Evolutionary conservation across 2,329 filamentous ascomycete species (phyloP).

Genomic region (Beauveria medogensis): DNA sequence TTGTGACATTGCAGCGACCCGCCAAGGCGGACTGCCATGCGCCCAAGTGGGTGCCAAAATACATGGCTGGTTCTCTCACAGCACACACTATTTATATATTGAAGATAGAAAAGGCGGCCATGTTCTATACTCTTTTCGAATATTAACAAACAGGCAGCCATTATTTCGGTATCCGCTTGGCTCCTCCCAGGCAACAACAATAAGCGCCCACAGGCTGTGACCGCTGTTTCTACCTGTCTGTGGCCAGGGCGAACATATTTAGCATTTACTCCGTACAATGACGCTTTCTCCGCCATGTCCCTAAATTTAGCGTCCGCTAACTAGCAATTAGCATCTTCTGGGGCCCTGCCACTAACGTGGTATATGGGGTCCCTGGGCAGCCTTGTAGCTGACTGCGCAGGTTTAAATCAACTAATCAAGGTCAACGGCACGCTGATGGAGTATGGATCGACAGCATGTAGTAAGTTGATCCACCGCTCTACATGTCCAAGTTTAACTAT

Average conservation of each 20-base stretch:
- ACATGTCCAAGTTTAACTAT: neutral
- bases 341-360: too few species aligned
- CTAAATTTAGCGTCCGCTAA: too few species aligned
- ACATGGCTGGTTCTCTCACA: neutral
- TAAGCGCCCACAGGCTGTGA: neutral
- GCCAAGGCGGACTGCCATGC: constrained; percentile 5
- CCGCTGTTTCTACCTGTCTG: neutral
- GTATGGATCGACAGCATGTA: neutral
- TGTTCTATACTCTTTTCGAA: too few species aligned
- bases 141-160: too few species aligned
- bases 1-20: constrained; percentile 2
- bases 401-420: neutral
- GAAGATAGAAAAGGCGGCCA: too few species aligned
- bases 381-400: neutral
- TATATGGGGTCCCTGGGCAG: neutral
- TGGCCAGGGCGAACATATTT: neutral
- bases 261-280: too few species aligned
- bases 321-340: too few species aligned
- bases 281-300: too few species aligned
- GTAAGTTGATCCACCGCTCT: neutral
- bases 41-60: too few species aligned
- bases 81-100: too few species aligned
- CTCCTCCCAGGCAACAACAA: neutral
- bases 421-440: neutral
- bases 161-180: too few species aligned